A percentile compares a stretch with the other conserved stretches of the same genome.
Conservation (phyloP, 768 basidiomycete species). For the Leucosporidium creatinivorum region DNA sequence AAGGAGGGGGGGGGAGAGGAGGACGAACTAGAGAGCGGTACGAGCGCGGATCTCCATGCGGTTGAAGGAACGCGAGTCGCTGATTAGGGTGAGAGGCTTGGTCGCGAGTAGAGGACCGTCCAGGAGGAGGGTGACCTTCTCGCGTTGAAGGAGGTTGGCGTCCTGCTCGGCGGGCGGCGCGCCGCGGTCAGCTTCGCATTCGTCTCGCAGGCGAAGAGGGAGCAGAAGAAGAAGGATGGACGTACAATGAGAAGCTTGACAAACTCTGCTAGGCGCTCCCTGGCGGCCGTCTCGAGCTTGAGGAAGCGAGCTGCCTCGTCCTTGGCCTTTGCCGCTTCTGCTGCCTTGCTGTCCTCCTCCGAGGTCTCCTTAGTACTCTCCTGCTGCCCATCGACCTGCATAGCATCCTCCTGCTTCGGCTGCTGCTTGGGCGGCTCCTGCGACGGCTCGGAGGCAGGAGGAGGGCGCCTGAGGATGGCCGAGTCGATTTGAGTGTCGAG, state of each 20-base stretch:
- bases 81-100: slow-evolving; percentile 50
- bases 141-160: slow-evolving; percentile 52
- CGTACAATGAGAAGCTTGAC: slow-evolving; percentile 51
- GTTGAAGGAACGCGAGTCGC: background rate
- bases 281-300: slow-evolving; percentile 53
- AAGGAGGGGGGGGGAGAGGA: background rate
- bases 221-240: background rate
- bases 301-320: no score
- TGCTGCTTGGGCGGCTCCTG: background rate
- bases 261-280: slow-evolving; percentile 55
- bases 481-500: slow-evolving; percentile 64
- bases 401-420: background rate
- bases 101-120: slow-evolving; percentile 59
- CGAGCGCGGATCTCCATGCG: slow-evolving; percentile 24
- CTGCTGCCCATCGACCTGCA: background rate
- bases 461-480: no score
- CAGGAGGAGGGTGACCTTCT: slow-evolving; percentile 64
- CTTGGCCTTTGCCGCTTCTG: no score
- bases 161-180: slow-evolving; percentile 45
- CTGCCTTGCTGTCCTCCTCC: no score
- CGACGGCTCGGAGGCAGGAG: background rate
- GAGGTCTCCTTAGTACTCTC: background rate
- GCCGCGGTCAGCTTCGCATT: background rate
- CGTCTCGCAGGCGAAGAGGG: background rate
- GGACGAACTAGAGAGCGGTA: slow-evolving; percentile 29